A percentile compares a stretch with the other conserved stretches of the same genome.
These are phyloP conservation scores for Pichia sp. DNA, from an alignment of 1,139 yeast genomes.

Conservation along the genomic window DNA sequence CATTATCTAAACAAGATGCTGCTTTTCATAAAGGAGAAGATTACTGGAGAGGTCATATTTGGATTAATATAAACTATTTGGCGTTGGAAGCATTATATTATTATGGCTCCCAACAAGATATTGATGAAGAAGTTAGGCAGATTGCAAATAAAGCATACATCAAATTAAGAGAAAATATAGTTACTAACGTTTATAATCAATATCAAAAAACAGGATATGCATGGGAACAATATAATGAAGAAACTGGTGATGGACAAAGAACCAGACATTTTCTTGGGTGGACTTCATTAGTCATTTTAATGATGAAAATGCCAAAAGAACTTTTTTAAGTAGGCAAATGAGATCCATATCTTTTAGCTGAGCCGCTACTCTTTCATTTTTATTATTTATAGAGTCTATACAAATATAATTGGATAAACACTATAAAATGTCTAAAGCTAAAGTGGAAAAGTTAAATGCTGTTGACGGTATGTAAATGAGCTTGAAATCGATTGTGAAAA, in stretches of 20 bases:
- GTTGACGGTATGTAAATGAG: constrained; percentile 10
- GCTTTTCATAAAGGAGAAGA: constrained; percentile 74
- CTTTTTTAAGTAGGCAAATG: neutral
- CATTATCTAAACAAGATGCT: constrained; percentile 64
- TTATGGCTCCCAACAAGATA: constrained; percentile 36
- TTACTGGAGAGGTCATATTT: constrained; percentile 94
- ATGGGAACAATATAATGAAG: constrained; percentile 87
- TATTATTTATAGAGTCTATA: neutral
- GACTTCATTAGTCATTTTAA: constrained; percentile 76
- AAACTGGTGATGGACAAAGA: constrained; percentile 68
- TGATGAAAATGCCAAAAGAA: constrained; percentile 71
- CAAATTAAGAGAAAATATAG: constrained; percentile 57
- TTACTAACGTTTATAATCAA: constrained; percentile 57
- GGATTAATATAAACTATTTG: constrained; percentile 89
- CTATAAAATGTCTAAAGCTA: neutral
- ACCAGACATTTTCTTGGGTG: constrained; percentile 92
- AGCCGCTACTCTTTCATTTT: neutral
- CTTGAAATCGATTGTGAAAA: neutral
- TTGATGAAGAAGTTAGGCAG: constrained; percentile 27
- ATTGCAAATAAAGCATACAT: constrained; percentile 46
- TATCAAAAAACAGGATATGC: constrained; percentile 77
- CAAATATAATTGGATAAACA: neutral
- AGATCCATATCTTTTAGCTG: neutral
- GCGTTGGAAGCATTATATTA: constrained; percentile 60
- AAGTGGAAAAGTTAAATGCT: constrained; percentile 6